These are phyloP conservation scores for Curvularia lunata DNA, from an alignment of 2,329 filamentous ascomycete species.

Conservation along the genomic window DNA sequence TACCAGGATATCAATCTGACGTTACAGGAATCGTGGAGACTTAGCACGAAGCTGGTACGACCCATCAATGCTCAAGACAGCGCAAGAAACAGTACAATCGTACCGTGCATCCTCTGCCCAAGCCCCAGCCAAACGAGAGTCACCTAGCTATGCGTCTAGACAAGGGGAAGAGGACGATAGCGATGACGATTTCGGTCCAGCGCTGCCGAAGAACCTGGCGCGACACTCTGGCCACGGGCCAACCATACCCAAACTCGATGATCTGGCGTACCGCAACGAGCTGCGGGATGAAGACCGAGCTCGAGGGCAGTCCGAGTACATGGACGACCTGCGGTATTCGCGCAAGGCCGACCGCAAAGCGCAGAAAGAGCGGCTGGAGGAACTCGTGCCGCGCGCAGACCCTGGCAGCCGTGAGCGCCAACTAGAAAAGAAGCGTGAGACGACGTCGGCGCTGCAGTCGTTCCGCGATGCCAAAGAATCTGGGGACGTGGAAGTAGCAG, in stretches of 20 bases:
- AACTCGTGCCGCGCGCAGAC: conserved; percentile 81
- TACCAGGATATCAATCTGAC: conserved; percentile 50
- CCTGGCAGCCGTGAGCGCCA: conserved; percentile 81
- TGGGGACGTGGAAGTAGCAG: conserved; percentile 69
- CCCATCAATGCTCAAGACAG: conserved; percentile 69
- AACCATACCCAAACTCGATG: conserved; percentile 72
- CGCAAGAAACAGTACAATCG: conserved; percentile 47
- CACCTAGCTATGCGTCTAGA: conserved; percentile 24
- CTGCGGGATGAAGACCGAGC: conserved; percentile 62
- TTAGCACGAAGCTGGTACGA: conserved; percentile 94
- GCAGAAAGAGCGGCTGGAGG: conserved; percentile 77
- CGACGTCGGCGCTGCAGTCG: conserved; percentile 73
- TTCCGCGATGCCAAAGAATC: conserved; percentile 73
- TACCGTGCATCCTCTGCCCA: conserved; percentile 24
- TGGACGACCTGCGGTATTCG: conserved; percentile 63
- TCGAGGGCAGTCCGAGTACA: conserved; percentile 55
- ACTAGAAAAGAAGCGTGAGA: conserved; percentile 82
- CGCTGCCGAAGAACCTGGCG: conserved; percentile 52
- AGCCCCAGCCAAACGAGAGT: conserved; percentile 25
- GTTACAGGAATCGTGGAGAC: conserved; percentile 77
- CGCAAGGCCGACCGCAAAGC: conserved; percentile 69
- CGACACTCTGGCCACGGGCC: conserved; percentile 54
- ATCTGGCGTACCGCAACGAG: conserved; percentile 71
- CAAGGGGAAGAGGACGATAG: conserved; percentile 25
- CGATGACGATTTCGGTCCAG: conserved; percentile 60